phyloP scores from a whole-genome alignment of 139 green algal genomes.

The Spirogloea muscicola region DNA sequence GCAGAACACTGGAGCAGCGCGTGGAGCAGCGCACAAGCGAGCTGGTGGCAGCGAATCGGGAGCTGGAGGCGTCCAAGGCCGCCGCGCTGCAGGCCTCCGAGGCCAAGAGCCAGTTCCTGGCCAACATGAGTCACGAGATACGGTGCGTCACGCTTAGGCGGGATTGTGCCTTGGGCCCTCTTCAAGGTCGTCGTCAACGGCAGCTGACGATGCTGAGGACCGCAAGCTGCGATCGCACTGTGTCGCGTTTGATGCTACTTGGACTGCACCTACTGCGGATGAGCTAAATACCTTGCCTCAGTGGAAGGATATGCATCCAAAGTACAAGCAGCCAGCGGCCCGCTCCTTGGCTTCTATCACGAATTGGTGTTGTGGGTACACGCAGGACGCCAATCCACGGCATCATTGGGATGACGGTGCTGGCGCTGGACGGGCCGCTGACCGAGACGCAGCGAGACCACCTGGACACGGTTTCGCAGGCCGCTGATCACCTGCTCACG shows the following conservation, averaged over 20 bases:
- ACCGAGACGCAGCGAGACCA: conserved; percentile 53
- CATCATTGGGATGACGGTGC: conserved; percentile 18
- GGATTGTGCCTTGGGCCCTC: no score
- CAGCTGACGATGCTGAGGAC: no score
- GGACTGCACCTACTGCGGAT: no score
- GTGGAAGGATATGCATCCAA: no score
- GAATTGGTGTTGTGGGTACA: no score
- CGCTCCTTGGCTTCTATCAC: no score
- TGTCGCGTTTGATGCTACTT: no score
- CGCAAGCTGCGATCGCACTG: no score
- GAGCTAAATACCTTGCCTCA: no score
- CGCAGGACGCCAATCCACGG: conserved; percentile 23
- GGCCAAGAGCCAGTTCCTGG: conserved; percentile 62
- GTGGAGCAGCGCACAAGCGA: conserved; percentile 15
- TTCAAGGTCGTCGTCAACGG: no score
- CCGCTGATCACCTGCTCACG: conserved; percentile 47
- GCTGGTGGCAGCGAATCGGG: neutral
- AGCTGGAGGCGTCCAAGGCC: conserved; percentile 9
- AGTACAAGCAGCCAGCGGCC: no score
- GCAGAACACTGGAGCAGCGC: conserved; percentile 20
- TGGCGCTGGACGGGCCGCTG: conserved; percentile 15
- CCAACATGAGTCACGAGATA: conserved; percentile 68
- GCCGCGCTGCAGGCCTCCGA: conserved; percentile 46
- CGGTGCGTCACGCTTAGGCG: no score
- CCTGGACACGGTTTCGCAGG: conserved; percentile 50